Conservation (phyloP, 2,329 filamentous ascomycete genomes). For the Xylaria digitata region DNA sequence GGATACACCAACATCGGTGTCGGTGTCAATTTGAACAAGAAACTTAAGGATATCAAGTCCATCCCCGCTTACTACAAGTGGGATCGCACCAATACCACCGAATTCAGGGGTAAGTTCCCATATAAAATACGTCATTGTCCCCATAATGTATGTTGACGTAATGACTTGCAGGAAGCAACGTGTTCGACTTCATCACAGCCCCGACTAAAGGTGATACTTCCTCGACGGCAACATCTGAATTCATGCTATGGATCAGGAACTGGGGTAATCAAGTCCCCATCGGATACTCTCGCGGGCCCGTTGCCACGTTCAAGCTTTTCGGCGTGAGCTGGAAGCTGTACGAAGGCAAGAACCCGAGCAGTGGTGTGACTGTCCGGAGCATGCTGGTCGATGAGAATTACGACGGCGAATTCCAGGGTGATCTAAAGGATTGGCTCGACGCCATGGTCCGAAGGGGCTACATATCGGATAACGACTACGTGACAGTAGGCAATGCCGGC, state of each 20-base stretch:
- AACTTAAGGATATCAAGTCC: conserved; percentile 35
- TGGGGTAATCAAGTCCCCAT: conserved; percentile 44
- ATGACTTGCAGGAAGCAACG: conserved; percentile 36
- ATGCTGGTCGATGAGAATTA: conserved; percentile 38
- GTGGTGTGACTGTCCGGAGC: conserved; percentile 41
- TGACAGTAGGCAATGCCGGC: conserved; percentile 43
- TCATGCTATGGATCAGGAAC: conserved; percentile 44
- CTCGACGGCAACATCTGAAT: conserved; percentile 38
- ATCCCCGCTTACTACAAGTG: conserved; percentile 37
- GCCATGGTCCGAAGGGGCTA: conserved; percentile 40
- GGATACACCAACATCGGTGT: conserved; percentile 38
- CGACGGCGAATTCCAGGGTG: conserved; percentile 40
- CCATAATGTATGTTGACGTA: conserved; percentile 10
- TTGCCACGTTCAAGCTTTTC: conserved; percentile 40
- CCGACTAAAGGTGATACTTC: conserved; percentile 34
- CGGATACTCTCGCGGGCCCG: conserved; percentile 39
- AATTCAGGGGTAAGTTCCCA: conserved; percentile 36
- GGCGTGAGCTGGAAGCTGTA: conserved; percentile 42
- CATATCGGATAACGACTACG: conserved; percentile 35
- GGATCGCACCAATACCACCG: conserved; percentile 35
- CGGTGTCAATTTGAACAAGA: conserved; percentile 34
- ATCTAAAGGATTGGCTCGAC: conserved; percentile 42
- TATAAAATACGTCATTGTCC: background rate
- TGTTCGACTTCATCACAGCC: conserved; percentile 44
- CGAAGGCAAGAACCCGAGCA: conserved; percentile 41